Conservation (phyloP, 106 monocot species). For the Dioscorea dumetorum region DNA sequence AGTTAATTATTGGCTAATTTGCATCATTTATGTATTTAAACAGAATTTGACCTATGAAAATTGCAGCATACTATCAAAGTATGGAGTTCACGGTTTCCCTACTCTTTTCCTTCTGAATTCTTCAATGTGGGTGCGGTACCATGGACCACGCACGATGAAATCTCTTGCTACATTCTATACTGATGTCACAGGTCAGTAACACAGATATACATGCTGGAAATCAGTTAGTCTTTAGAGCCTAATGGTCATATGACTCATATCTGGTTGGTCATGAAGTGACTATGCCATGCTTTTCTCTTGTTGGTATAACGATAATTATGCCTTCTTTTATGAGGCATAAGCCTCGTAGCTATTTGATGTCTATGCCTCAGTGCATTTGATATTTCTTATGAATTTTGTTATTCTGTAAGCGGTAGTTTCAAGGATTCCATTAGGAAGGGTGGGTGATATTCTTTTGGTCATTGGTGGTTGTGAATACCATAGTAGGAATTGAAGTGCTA, state of each 20-base stretch:
- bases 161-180: slow-evolving; percentile 65
- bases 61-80: slow-evolving; percentile 69
- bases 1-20: not conserved
- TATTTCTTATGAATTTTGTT: no score
- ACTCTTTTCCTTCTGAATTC: slow-evolving; percentile 87
- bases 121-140: slow-evolving; percentile 77
- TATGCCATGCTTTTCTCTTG: not conserved
- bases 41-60: not conserved
- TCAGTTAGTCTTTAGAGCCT: not conserved
- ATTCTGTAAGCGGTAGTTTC: no score
- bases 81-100: slow-evolving; percentile 91
- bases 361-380: no score
- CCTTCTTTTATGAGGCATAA: not conserved
- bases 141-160: slow-evolving; percentile 61
- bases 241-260: not conserved
- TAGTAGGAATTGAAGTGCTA: no score
- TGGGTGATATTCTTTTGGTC: no score
- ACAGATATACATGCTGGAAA: not conserved
- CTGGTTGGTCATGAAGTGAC: not conserved
- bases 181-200: slow-evolving; percentile 56
- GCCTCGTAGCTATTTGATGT: not conserved
- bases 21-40: not conserved
- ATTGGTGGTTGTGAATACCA: no score
- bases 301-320: no score
- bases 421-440: no score